Base-by-base conservation (phyloP, 768 basidiomycete species). In the Boletus vermiculosoides region DNA sequence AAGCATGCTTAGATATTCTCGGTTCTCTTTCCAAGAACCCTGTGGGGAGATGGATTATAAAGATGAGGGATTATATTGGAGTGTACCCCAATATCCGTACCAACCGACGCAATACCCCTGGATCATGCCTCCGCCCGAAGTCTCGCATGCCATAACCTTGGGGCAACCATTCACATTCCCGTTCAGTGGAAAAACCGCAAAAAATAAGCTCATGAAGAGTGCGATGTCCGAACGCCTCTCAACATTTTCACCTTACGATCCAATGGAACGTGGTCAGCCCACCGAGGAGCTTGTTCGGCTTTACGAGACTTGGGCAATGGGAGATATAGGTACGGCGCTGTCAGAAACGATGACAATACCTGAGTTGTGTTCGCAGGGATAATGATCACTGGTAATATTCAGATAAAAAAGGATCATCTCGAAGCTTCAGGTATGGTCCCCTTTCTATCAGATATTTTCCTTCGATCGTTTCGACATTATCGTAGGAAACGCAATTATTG, bases 181-280 rank as follows among this genome's bases (percentile, higher is more conserved):
- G 3, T 72, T 72, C 53, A 74, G 71, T 46, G 62, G 65, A 13
- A 70, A 65, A 56, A 61, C 34, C 0, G 61, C 70, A 0, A 73
- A 60, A 59, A 74, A 74, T 54, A 73, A 55, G 50, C 30, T 72
- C 49, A 60, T 72, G 67, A 72, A 72, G 57, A 71, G 71, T 51
- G 71, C 71, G 1, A 74, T 72, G 71, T 74, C 71, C 6, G 71
- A 72, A 45, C 69, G 73, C 13, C 65, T 72, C 41, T 71, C 71
- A 4, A 73, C 73, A 1, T 72, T 74, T 45, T 74, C 72, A 1
- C 42, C 67, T 16, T 58, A 56, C 30, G 67, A 74, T 45, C 69
- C 71, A 4, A 54, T 31, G 48, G 61, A 69, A 1, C 71, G 71
- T 8, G 71, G 71, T 18, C 63, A 58, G 23, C 71, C 71, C 22